Percentiles rank a stretch among this genome's conserved stretches.
These are phyloP conservation scores for Lepidium didymum DNA, from an alignment of 345 rosid species.

Conservation along the genomic window DNA sequence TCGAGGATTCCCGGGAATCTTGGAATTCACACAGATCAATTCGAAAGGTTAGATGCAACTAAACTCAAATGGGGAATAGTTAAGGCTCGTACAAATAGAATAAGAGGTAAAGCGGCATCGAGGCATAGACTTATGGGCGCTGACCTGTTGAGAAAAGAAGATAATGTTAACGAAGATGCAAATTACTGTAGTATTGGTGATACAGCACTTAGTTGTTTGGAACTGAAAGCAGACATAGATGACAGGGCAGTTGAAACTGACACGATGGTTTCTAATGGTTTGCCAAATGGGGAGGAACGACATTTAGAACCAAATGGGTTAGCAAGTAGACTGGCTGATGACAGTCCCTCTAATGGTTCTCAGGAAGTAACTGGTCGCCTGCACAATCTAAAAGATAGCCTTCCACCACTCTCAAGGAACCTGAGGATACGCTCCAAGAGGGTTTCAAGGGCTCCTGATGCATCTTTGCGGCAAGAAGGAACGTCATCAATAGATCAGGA, in stretches of 20 bases:
- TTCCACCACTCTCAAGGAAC: constrained; percentile 37
- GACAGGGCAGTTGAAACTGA: constrained; percentile 19
- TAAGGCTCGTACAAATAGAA: constrained; percentile 76
- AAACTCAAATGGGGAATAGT: constrained; percentile 83
- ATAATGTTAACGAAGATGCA: constrained; percentile 25
- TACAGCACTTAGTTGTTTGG: constrained; percentile 24
- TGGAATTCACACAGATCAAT: constrained; percentile 35
- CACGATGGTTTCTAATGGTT: constrained; percentile 27
- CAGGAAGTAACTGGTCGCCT: constrained; percentile 24
- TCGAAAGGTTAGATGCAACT: constrained; percentile 40
- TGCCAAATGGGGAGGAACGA: constrained; percentile 30
- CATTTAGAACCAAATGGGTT: constrained; percentile 30
- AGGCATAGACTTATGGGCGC: constrained; percentile 28
- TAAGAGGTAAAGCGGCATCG: constrained; percentile 44
- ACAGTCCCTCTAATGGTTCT: constrained; percentile 13
- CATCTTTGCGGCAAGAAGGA: constrained; percentile 31
- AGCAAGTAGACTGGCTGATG: constrained; percentile 27
- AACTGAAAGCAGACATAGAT: constrained; percentile 1
- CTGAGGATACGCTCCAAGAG: constrained; percentile 38
- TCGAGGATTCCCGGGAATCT: constrained; percentile 23
- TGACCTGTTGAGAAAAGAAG: constrained; percentile 30
- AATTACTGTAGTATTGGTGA: constrained; percentile 28
- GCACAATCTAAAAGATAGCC: constrained; percentile 39
- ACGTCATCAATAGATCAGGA: constrained; percentile 24
- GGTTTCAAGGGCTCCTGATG: constrained; percentile 31